These are phyloP conservation scores for Gracilaria domingensis DNA, from an alignment of 23 red algal genomes.

Conservation along the genomic window DNA sequence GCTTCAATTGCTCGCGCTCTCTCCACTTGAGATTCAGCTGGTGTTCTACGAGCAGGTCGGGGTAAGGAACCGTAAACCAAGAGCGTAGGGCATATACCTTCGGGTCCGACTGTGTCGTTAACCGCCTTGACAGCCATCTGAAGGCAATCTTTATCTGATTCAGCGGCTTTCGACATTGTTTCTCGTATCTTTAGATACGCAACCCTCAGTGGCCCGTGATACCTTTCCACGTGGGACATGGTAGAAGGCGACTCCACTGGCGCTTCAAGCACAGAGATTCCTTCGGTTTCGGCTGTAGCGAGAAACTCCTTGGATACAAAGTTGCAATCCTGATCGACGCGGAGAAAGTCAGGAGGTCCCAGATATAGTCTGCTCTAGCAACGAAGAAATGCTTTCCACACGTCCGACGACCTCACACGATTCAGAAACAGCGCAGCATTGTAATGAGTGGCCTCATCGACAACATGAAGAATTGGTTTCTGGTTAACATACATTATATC, in stretches of 20 bases:
- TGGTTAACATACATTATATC: no score
- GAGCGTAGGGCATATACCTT: constrained; percentile 35
- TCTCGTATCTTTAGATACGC: neutral
- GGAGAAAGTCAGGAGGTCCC: constrained; percentile 32
- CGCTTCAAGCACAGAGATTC: neutral
- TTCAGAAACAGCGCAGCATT: no score
- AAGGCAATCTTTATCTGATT: neutral
- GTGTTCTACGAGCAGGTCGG: neutral
- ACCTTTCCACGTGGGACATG: constrained; percentile 17
- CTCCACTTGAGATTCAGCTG: neutral
- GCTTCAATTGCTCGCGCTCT: constrained; percentile 12
- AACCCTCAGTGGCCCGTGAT: neutral
- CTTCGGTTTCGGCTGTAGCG: neutral
- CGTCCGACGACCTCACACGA: no score
- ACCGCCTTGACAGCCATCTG: constrained; percentile 26
- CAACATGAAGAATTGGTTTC: no score
- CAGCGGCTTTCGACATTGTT: neutral
- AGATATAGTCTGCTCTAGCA: constrained; percentile 1
- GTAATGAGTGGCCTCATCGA: no score
- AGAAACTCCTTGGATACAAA: neutral
- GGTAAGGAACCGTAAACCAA: constrained; percentile 6
- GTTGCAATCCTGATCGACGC: neutral
- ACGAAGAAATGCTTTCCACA: neutral
- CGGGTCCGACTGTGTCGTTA: constrained; percentile 31
- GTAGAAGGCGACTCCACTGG: neutral